Base-by-base conservation (phyloP, 371 early-diverging fungal genomes). In the Funneliformis caledonium region DNA sequence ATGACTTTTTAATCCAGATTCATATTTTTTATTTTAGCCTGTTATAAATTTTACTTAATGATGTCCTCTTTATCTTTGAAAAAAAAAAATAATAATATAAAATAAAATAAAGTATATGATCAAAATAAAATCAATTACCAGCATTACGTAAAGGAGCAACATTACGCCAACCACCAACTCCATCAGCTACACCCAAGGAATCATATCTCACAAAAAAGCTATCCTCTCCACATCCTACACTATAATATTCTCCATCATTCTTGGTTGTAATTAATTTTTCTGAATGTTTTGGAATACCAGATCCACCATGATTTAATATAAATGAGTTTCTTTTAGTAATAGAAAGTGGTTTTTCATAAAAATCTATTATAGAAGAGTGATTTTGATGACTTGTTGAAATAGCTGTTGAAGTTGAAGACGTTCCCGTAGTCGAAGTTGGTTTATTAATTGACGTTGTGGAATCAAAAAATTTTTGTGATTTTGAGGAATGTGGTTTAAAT, bases 171-270 rank as follows among this genome's bases (percentile, higher is more conserved):
- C 95, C 94, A 73, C 96, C 94, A 50, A 95, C 94, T 11, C 96
- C 96, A 82, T 95, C 96, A 10, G 94, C 94, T 11, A 95, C 92
- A 22, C 96, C 96, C 14, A 95, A 84, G 4, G 96, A 92, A 83
- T 94, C 94, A 26, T 89, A 82, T 61, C 96, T 88, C 80, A 87
- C 82, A 82, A 95, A 95, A 80, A 91, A 94, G 4, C 94, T 92
- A 83, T 95, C 96, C 86, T 95, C 95, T 33, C 96, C 96, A 83
- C 94, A 90, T 85, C 95, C 90, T 59, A 90, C 86, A 80, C 91
- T 92, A 56, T 93, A 92, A 83, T 93, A 95, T 22, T 94, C 89
- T 81, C 89, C 93, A 72, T 93, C 93, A 31, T 93, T 64, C 88
- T 87, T 72, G 87, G 91, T 37, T 52, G 80, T 31, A 50, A 70